These are phyloP conservation scores for Lumnitzera racemosa DNA, from an alignment of 345 rosid species.

Conservation along the genomic window DNA sequence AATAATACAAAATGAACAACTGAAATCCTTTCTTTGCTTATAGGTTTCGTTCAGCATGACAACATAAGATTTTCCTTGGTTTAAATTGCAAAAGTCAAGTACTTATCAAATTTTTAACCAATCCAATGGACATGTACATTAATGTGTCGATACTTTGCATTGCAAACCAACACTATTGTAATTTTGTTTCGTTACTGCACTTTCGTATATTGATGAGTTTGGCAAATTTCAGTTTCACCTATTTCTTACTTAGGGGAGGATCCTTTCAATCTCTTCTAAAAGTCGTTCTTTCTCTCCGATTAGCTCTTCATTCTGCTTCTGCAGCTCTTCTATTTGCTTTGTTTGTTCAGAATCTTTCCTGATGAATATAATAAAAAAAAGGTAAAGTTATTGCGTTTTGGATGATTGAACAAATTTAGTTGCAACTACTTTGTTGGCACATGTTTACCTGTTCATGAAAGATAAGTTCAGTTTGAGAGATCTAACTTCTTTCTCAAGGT, in stretches of 20 bases:
- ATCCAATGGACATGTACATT: too few relatives aligned
- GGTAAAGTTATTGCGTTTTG: not conserved
- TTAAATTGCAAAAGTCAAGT: too few relatives aligned
- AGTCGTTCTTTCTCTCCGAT: slow-evolving; percentile 57
- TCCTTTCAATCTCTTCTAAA: slow-evolving; percentile 57
- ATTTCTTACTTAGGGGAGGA: slow-evolving; percentile 31
- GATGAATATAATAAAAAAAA: slow-evolving; percentile 5
- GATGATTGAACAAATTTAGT: too few relatives aligned
- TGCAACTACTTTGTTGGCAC: not conserved
- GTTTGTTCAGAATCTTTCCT: slow-evolving; percentile 79
- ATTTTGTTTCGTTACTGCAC: not conserved
- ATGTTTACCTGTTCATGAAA: slow-evolving; percentile 57
- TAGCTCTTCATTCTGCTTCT: slow-evolving; percentile 53
- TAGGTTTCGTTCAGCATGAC: too few relatives aligned
- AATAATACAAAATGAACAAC: too few relatives aligned
- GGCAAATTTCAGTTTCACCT: slow-evolving; percentile 12
- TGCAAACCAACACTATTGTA: too few relatives aligned
- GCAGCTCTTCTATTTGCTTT: slow-evolving; percentile 67
- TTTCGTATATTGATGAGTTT: not conserved
- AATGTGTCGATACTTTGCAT: too few relatives aligned
- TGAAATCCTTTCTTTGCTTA: too few relatives aligned
- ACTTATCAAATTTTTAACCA: too few relatives aligned
- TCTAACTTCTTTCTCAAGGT: slow-evolving; percentile 75
- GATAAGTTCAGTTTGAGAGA: slow-evolving; percentile 69
- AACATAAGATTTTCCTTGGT: too few relatives aligned